Evolutionary conservation across 2,329 filamentous ascomycete species (phyloP), one percentile per base, ranked within the genome.

Genomic region (Dissoconium aciculare): DNA sequence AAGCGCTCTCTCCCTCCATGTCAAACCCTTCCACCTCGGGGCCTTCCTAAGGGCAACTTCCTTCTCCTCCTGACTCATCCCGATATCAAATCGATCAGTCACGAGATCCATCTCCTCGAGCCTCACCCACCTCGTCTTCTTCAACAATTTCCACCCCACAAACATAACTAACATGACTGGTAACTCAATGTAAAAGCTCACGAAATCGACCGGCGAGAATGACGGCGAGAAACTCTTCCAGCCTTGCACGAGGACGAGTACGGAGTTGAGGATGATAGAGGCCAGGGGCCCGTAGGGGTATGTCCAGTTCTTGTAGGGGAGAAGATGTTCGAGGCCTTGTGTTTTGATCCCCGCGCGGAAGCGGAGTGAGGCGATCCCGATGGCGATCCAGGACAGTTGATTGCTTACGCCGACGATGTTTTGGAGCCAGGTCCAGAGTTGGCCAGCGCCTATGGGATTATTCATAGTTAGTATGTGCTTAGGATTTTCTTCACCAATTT

Each of bases 361-460:
- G 15, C 74, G 69, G n/a, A 78, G 54, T 0, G 70, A 76, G 1
- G 73, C 66, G 32, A 77, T 58, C 5, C 71, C 66, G 35, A 78
- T 78, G 33, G 68, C 62, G 41, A 70, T 66, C 72, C 74, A 78
- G 29, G 69, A 69, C 4, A 78, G 54, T 52, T 77, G 73, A 48
- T 76, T 77, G 0, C 71, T 75, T 0, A 78, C 73, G 8, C 72
- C 72, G 33, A 78, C 70, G 27, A 78, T 65, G 35, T 76, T 75
- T 46, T 77, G 72, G 11, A 77, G 52, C 72, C 73, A 77, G 1
- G 62, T 66, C 72, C 72, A 77, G 4, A 77, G 52, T 40, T 76
- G 62, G 1, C 73, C 72, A 0, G 72, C 71, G 0, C 71, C 19
- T 23, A n/a, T 8, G 19, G 8, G 8, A 23, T 23, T 23, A n/a